Evolutionary conservation across 2,329 filamentous ascomycete species (phyloP).

Genomic region (Exophiala phaeomuriformis): DNA sequence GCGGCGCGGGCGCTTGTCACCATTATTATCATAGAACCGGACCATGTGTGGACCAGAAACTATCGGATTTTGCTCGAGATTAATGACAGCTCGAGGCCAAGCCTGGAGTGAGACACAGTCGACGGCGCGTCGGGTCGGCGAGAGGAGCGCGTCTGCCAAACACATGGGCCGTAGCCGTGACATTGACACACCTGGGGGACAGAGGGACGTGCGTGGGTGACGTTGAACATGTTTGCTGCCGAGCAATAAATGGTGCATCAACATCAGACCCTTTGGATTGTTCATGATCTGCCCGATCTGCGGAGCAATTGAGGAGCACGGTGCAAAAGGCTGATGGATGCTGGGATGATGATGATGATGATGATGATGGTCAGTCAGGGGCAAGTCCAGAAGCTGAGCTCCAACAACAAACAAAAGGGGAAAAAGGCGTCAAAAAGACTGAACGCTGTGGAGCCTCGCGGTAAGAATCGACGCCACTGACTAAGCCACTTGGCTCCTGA

Average conservation of each 20-base stretch:
- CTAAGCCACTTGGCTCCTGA: too few relatives aligned
- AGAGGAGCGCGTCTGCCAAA: neutral
- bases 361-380: neutral
- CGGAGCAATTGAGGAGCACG: too few relatives aligned
- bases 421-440: neutral
- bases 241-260: too few relatives aligned
- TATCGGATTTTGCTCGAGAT: conserved; percentile 1
- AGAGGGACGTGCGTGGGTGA: neutral
- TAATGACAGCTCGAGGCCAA: neutral
- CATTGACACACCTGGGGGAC: neutral
- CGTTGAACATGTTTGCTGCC: neutral
- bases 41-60: neutral
- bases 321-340: neutral
- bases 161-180: neutral
- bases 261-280: too few relatives aligned
- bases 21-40: neutral
- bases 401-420: neutral
- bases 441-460: neutral
- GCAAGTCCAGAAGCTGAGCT: neutral
- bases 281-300: too few relatives aligned
- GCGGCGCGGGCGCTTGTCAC: neutral
- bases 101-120: conserved; percentile 3
- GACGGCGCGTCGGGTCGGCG: neutral
- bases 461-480: too few relatives aligned
- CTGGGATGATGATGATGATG: neutral